Evolutionary conservation across 2,329 filamentous ascomycete species (phyloP).

Genomic region (Sporothrix humicola): DNA sequence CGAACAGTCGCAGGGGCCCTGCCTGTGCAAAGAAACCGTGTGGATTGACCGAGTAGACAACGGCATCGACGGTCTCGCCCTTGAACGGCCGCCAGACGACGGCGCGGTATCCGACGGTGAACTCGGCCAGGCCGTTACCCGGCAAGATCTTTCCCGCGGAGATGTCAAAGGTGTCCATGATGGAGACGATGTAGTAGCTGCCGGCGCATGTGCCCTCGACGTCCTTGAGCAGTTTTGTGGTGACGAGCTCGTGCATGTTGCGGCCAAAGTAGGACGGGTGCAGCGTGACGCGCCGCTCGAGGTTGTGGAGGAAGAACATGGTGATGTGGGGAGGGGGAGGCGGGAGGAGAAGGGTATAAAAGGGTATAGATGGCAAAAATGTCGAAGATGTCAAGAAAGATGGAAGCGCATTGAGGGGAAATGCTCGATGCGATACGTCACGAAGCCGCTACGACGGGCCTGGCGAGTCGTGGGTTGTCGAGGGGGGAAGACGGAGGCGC

Average conservation of each 20-base stretch:
- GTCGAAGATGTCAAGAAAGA: neutral
- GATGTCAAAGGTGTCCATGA: slow-evolving; percentile 95
- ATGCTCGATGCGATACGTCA: slow-evolving; percentile 10
- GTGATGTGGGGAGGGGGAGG: slow-evolving; percentile 39
- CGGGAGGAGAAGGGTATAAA: neutral
- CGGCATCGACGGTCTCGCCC: slow-evolving; percentile 95
- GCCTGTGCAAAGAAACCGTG: slow-evolving; percentile 90
- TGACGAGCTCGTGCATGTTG: slow-evolving; percentile 90
- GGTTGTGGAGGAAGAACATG: slow-evolving; percentile 99
- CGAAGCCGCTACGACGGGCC: neutral
- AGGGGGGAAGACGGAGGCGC: neutral
- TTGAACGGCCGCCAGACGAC: slow-evolving; percentile 98
- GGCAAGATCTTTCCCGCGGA: slow-evolving; percentile 92
- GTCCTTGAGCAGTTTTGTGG: slow-evolving; percentile 85
- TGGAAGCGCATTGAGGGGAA: neutral
- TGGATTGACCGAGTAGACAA: slow-evolving; percentile 88
- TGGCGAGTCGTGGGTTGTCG: neutral
- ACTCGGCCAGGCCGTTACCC: slow-evolving; percentile 89
- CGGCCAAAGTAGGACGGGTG: slow-evolving; percentile 97
- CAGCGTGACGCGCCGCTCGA: slow-evolving; percentile 91
- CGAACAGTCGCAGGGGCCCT: slow-evolving; percentile 78
- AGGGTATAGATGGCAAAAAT: neutral
- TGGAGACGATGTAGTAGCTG: slow-evolving; percentile 96
- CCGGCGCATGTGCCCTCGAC: slow-evolving; percentile 95
- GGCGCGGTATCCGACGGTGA: slow-evolving; percentile 91